Evolutionary conservation across 345 rosid species (phyloP), one percentile per base, ranked within the genome.

Genomic region (Hypericum androsaemum): DNA sequence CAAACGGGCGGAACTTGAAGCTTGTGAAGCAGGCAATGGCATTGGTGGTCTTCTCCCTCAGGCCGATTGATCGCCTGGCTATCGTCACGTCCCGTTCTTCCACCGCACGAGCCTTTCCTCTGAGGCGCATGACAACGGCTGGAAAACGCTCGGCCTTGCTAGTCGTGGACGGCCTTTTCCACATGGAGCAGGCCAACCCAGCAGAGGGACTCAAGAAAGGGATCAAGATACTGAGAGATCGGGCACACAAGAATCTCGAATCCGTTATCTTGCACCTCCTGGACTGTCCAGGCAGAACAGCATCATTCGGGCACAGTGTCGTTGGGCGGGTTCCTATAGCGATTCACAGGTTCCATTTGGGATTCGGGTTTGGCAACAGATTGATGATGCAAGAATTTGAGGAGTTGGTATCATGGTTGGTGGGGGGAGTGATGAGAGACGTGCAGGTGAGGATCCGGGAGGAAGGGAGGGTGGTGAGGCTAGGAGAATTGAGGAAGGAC

Each of bases 1-100:
- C 94, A 47, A 78, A 79, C 6, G 96, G 89, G 5, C 89, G 89
- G 1, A 88, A 88, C 67, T 68, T 77, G 52, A 73, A 84, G 64
- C 89, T 88, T 57, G 74, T 84, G 52, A 88, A 82, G 73, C 96
- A 88, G 52, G 64, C 89, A 28, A 80, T 88, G 96, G 83, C 92
- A 56, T 57, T 84, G 41, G 85, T 84, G 49, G 84, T 76, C 13
- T 82, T 80, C 66, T 82, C 94, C 16, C 82, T 88, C 65, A 70
- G 84, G 43, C 74, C 94, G 0, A 67, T 72, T 41, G 94, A 88
- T 44, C 87, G 96, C 62, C 59, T 88, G 56, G 74, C 96, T 53
- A 77, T 88, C 22, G 96, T 88, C 32, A 81, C 94, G n/a, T 75
- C 80, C 73, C 80, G 86, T 52, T 81, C 94, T 42, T 77, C 86